Evolutionary conservation across 108 stramenopile species (phyloP).

Genomic region (Conticribra weissflogii): DNA sequence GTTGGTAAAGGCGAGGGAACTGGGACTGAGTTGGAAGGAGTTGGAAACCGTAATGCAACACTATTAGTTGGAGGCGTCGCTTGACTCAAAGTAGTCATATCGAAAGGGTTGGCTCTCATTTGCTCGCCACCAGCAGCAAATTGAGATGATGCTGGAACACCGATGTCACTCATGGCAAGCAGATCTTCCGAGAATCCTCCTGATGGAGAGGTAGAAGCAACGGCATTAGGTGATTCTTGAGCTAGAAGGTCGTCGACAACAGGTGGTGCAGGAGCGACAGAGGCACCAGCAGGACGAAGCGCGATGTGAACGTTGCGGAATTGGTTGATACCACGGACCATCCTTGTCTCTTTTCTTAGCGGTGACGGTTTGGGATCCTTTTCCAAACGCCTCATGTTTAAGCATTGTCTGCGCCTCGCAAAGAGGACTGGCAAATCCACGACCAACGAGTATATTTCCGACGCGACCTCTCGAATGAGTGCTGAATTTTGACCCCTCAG

Average conservation of each 20-base stretch:
- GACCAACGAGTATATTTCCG: constrained; percentile 35
- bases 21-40: background rate
- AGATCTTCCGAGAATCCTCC: constrained; percentile 10
- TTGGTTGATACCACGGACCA: constrained; percentile 26
- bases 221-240: constrained; percentile 2
- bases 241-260: constrained; percentile 33
- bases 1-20: too few species aligned
- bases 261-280: constrained; percentile 36
- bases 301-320: constrained; percentile 43
- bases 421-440: constrained; percentile 44
- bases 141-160: background rate
- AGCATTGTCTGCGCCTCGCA: constrained; percentile 36
- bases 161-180: constrained; percentile 5
- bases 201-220: background rate
- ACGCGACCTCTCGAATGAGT: constrained; percentile 39
- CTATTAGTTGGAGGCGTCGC: background rate
- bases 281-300: constrained; percentile 33
- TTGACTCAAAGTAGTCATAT: background rate
- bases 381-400: constrained; percentile 28
- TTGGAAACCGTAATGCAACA: background rate
- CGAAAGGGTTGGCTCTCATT: background rate
- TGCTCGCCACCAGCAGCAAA: background rate
- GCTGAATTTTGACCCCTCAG: constrained; percentile 39
- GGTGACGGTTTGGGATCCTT: constrained; percentile 44
- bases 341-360: constrained; percentile 33